phyloP scores from a whole-genome alignment of 441 rosid species.

The Isatis lusitanica region DNA sequence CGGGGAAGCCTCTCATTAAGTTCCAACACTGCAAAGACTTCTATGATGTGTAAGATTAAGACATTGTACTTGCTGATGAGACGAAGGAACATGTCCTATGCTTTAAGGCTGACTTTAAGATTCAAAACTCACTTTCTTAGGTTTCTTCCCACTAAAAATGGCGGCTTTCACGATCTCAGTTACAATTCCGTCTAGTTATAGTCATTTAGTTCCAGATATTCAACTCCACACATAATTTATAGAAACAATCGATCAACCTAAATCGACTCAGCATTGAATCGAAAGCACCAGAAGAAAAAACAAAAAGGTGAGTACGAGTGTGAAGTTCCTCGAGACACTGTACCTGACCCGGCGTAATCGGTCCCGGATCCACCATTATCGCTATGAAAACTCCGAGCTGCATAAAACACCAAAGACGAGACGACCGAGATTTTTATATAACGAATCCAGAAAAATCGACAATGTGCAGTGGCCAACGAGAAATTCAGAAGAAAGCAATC shows the following conservation, averaged over 20 bases:
- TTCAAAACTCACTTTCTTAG: not conserved
- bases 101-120: not conserved
- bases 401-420: not conserved
- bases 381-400: not conserved
- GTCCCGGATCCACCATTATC: slow-evolving; percentile 42
- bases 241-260: not conserved
- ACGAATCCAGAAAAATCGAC: not conserved
- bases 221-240: too few relatives aligned
- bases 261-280: slow-evolving; percentile 1
- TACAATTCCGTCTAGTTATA: too few relatives aligned
- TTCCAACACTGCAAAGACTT: too few relatives aligned
- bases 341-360: slow-evolving; percentile 42
- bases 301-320: not conserved
- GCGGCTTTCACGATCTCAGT: too few relatives aligned
- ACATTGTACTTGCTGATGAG: not conserved
- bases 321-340: not conserved
- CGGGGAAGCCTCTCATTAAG: too few relatives aligned
- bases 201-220: too few relatives aligned
- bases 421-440: not conserved
- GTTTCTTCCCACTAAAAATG: not conserved
- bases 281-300: not conserved
- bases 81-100: not conserved
- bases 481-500: not conserved
- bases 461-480: not conserved
- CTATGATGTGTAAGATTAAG: too few relatives aligned